Base-by-base conservation (phyloP, 306 rosid species). In the Spatholobus suberectus region DNA sequence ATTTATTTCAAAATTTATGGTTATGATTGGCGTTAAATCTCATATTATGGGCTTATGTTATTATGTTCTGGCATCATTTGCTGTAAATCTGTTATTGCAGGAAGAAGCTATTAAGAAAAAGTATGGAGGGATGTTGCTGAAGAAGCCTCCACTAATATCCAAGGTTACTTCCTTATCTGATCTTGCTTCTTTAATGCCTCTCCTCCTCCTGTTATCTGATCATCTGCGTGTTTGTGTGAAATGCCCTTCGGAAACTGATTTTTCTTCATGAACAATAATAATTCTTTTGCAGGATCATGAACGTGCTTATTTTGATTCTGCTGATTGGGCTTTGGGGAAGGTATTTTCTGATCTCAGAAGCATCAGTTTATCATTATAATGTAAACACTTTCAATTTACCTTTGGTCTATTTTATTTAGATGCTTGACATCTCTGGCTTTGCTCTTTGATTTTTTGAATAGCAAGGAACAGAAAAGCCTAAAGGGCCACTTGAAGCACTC, bases 291-390 rank as follows among this genome's bases (percentile, higher is more conserved):
- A 96, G 99, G 99, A 96, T 82, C 99, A 96, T 71, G 99, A 96
- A 84, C 98, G 98, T 21, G 99, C 99, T 54, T 96, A 66, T 85
- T 96, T 96, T 83, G 96, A 96, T 86, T 96, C 99, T 77, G 99
- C 99, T 34, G 99, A 96, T 84, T 96, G 99, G 99, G 99, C 98
- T 75, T 81, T 95, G 84, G 97, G 98, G 73, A 95, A 95, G 97
- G 98, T 95, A 88, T 69, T 79, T 70, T 82, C 43, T 26, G 18
- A 74, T 66, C 43, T 43, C 49, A 4, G 55, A 80, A 13, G 65
- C 54, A 29, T 75, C 12, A 84, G 37, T 43, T 51, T 52, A 35
- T 82, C 61, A 23, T 63, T 52, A 57, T 37, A 47, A 79, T 51
- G 32, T 63, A 26, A 5, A 38, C 73, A 54, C 63, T 51, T 76